phyloP scores from a whole-genome alignment of 2,329 filamentous ascomycete genomes.

The Daldinia eschscholtzii region DNA sequence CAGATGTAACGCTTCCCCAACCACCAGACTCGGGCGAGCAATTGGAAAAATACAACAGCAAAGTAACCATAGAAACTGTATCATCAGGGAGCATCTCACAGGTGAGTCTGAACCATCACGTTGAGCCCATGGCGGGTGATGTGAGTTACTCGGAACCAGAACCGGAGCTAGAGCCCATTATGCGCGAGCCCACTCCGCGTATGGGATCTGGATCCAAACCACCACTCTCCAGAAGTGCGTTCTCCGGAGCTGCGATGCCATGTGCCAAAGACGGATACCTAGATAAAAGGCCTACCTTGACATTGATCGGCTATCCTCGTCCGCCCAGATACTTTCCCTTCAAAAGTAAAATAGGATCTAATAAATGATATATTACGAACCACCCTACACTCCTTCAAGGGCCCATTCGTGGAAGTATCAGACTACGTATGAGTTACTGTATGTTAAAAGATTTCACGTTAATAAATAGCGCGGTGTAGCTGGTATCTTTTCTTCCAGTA shows the following conservation, averaged over 20 bases:
- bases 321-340: slow-evolving; percentile 44
- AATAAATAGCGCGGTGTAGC: neutral
- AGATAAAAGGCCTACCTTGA: slow-evolving; percentile 11
- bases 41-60: slow-evolving; percentile 26
- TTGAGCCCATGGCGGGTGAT: neutral
- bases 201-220: slow-evolving; percentile 47
- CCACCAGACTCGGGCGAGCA: slow-evolving; percentile 29
- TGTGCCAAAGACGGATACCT: slow-evolving; percentile 13
- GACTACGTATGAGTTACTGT: neutral
- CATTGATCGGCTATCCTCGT: slow-evolving; percentile 9
- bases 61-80: slow-evolving; percentile 11
- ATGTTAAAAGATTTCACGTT: neutral
- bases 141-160: neutral
- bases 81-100: slow-evolving; percentile 13
- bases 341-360: slow-evolving; percentile 5
- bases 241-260: slow-evolving; percentile 27
- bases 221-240: slow-evolving; percentile 48
- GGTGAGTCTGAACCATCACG: neutral
- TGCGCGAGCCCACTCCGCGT: slow-evolving; percentile 37
- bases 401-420: too few species aligned
- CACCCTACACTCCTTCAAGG: neutral
- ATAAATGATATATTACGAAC: neutral
- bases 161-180: neutral
- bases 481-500: neutral
- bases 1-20: slow-evolving; percentile 2